Evolutionary conservation across 2,329 filamentous ascomycete genomes (phyloP).

Genomic region (Sclerotiophoma versabilis): DNA sequence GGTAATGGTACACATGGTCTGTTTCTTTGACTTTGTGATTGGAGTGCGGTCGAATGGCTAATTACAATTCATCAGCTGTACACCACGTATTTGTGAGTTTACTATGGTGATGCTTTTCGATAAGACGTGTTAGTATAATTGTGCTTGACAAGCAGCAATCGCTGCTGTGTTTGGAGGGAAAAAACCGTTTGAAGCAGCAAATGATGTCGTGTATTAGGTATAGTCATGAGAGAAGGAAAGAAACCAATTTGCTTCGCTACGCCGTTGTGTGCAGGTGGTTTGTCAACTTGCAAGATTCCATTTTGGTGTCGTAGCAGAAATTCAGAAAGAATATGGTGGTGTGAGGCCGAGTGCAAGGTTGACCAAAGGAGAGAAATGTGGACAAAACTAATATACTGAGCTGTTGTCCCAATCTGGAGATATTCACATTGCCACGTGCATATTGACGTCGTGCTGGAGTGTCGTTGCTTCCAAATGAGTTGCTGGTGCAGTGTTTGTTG

Average conservation of each 20-base stretch:
- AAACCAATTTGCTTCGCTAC: neutral
- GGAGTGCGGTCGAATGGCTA: neutral
- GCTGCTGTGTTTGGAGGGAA: neutral
- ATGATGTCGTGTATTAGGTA: conserved; percentile 6
- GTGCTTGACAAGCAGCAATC: neutral
- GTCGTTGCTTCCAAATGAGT: neutral
- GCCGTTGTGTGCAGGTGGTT: neutral
- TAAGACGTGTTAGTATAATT: neutral
- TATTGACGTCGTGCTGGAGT: neutral
- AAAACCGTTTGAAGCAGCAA: neutral
- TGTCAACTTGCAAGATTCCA: neutral
- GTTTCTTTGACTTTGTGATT: no score
- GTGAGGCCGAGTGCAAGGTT: neutral
- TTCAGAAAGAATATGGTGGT: neutral
- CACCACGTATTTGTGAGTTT: neutral
- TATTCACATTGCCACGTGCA: conserved; percentile 5
- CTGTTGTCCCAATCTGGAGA: neutral
- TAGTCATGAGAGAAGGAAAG: neutral
- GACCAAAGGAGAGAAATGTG: neutral
- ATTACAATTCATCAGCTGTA: neutral
- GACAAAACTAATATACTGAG: neutral
- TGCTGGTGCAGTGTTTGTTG: neutral
- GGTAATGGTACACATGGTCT: neutral
- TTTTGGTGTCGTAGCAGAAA: neutral
- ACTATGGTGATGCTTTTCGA: neutral